Conservation (phyloP, 306 rosid genomes). For the Pyrus bretschneideri region DNA sequence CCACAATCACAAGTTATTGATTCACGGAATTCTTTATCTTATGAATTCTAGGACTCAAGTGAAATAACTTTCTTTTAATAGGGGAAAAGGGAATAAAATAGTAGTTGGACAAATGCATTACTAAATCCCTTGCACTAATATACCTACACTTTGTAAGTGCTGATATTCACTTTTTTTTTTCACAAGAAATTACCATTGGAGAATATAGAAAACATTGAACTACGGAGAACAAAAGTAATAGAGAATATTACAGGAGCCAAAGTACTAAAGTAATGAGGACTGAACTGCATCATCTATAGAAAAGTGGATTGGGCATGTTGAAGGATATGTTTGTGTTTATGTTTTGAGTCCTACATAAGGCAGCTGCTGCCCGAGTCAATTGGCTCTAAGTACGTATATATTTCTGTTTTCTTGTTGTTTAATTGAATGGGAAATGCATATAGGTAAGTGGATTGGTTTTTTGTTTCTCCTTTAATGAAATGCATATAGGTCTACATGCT, state of each 20-base stretch:
- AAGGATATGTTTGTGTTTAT: no score
- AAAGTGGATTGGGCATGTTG: conserved; percentile 19
- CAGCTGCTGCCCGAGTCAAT: no score
- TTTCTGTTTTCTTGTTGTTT: no score
- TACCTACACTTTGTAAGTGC: not conserved
- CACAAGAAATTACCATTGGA: not conserved
- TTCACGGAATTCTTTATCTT: not conserved
- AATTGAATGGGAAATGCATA: no score
- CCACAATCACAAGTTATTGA: not conserved
- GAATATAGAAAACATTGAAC: not conserved
- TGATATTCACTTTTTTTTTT: not conserved
- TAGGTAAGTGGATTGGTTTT: no score
- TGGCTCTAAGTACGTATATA: no score
- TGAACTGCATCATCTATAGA: conserved; percentile 56
- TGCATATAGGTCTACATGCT: no score
- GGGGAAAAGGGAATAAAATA: not conserved
- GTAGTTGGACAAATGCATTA: not conserved
- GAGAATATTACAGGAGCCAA: conserved; percentile 16
- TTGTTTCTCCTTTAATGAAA: no score
- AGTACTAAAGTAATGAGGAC: conserved; percentile 11
- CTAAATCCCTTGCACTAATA: not conserved
- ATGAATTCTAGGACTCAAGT: not conserved
- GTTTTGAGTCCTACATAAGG: no score
- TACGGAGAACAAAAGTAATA: not conserved
- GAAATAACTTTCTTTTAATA: not conserved